A percentile compares a stretch with the other conserved stretches of the same genome.
Evolutionary conservation across 768 basidiomycete species (phyloP).

Genomic region (Lentinula boryana): DNA sequence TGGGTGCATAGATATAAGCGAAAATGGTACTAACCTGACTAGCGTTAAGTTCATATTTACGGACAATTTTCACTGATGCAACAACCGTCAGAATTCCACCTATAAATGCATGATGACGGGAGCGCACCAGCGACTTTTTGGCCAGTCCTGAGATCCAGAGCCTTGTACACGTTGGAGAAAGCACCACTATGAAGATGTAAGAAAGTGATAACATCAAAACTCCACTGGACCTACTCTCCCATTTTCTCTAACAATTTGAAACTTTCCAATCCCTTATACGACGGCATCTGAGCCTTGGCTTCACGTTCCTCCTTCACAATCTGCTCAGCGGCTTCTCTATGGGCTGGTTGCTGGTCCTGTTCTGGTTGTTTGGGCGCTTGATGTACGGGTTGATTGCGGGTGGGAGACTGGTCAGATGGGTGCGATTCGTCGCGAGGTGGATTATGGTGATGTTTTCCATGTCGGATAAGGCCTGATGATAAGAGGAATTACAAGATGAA

Average conservation of each 20-base stretch:
- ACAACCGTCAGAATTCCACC: slow-evolving; percentile 14
- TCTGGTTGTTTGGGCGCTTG: slow-evolving; percentile 13
- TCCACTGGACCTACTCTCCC: slow-evolving; percentile 72
- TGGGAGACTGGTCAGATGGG: slow-evolving; percentile 12
- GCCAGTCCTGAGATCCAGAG: slow-evolving; percentile 57
- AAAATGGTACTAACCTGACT: slow-evolving; percentile 70
- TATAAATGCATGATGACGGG: slow-evolving; percentile 7
- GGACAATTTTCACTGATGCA: slow-evolving; percentile 81
- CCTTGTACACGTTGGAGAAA: slow-evolving; percentile 81
- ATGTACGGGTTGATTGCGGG: slow-evolving; percentile 13
- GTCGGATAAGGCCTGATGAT: slow-evolving; percentile 70
- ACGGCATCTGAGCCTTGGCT: slow-evolving; percentile 74
- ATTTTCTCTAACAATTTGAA: slow-evolving; percentile 78
- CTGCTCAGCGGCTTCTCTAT: slow-evolving; percentile 48
- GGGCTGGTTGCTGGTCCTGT: slow-evolving; percentile 12
- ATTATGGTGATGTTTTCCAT: slow-evolving; percentile 59
- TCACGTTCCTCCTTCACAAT: slow-evolving; percentile 75
- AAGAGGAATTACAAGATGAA: slow-evolving; percentile 10
- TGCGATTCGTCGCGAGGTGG: slow-evolving; percentile 21
- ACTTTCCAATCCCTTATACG: slow-evolving; percentile 77
- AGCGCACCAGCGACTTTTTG: slow-evolving; percentile 77
- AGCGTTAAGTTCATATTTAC: slow-evolving; percentile 87
- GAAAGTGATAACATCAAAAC: slow-evolving; percentile 12
- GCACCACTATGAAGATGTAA: slow-evolving; percentile 44
- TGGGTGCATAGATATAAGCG: slow-evolving; percentile 15